These are phyloP conservation scores for Pseudevernia furfuracea DNA, from an alignment of 495 filamentous ascomycete species.

Conservation along the genomic window DNA sequence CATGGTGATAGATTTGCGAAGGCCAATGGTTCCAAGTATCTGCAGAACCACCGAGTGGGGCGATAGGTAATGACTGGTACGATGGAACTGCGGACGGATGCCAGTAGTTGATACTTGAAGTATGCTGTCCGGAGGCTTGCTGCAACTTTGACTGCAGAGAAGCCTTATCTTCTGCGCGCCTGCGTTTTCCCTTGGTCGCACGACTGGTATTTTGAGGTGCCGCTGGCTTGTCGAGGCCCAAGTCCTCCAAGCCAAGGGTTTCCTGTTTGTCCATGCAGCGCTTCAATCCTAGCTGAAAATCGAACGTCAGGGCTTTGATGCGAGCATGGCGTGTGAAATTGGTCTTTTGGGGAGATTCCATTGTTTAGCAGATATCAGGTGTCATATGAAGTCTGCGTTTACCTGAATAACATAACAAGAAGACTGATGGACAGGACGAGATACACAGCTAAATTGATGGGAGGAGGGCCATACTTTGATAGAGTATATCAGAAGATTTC, in stretches of 20 bases:
- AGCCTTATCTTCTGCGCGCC: background rate
- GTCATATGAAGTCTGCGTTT: background rate
- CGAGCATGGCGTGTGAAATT: background rate
- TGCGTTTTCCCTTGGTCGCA: background rate
- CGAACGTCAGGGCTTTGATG: background rate
- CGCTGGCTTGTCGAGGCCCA: constrained; percentile 7
- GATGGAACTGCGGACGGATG: background rate
- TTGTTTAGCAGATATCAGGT: background rate
- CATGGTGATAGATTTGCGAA: background rate
- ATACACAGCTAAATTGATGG: background rate
- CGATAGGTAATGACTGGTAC: background rate
- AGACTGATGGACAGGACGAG: background rate
- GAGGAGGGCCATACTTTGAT: background rate
- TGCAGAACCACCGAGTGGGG: background rate
- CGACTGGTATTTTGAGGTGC: constrained; percentile 7
- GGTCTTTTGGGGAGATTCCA: constrained; percentile 1
- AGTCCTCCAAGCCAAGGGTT: constrained; percentile 15
- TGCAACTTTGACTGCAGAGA: background rate
- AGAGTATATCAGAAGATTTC: background rate
- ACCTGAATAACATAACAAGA: background rate
- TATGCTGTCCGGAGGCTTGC: background rate
- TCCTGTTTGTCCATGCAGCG: constrained; percentile 14
- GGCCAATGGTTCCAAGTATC: background rate
- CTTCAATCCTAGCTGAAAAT: background rate
- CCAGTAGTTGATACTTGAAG: background rate